Conservation (phyloP, 257 asterid species). For the Nicotiana tomentosiformis region DNA sequence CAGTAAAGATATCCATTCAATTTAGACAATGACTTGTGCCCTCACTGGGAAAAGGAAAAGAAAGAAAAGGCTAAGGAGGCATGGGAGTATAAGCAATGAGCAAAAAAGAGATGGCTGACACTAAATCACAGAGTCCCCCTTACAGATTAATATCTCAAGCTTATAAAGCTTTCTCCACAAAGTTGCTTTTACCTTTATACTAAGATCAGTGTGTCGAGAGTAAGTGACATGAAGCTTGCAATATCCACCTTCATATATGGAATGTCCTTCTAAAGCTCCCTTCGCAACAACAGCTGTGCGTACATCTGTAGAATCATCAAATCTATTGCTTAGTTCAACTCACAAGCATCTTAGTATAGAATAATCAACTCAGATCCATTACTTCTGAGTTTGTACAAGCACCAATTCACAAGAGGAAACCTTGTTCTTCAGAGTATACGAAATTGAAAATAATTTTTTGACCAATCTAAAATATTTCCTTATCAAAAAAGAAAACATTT, state of each 20-base stretch:
- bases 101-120: not conserved
- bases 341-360: not conserved
- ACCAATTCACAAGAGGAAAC: conserved; percentile 2
- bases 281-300: conserved; percentile 91
- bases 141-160: not conserved
- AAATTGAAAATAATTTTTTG: not conserved
- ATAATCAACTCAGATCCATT: not conserved
- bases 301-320: conserved; percentile 56
- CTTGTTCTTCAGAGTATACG: not conserved
- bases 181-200: conserved; percentile 60
- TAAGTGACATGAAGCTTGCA: conserved; percentile 96
- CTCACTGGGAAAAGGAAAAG: not conserved
- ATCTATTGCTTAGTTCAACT: not conserved
- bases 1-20: conserved; percentile 3
- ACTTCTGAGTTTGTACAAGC: not conserved
- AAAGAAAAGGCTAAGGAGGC: not conserved
- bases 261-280: conserved; percentile 97
- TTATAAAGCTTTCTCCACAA: not conserved
- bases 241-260: conserved; percentile 97
- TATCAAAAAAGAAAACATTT: not conserved
- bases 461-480: not conserved
- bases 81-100: not conserved
- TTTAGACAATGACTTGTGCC: not conserved
- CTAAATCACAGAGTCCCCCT: not conserved
- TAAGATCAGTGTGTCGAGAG: conserved; percentile 96